A percentile compares a stretch with the other conserved stretches of the same genome.
These are phyloP conservation scores for Capillidium heterosporum DNA, from an alignment of 371 early-diverging fungal species.

Conservation along the genomic window DNA sequence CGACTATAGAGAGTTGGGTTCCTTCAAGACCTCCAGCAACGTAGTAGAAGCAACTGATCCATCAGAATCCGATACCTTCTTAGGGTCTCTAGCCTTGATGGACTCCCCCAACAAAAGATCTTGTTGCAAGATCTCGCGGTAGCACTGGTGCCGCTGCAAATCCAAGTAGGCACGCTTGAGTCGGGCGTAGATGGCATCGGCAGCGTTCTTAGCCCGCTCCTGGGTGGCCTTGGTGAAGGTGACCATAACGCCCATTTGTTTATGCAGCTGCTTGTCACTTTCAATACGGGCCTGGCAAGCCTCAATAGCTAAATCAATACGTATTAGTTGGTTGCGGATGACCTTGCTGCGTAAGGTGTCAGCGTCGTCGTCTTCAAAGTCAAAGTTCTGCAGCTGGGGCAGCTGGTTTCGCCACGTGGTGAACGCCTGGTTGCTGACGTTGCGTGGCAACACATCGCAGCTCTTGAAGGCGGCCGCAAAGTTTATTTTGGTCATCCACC, in stretches of 20 bases:
- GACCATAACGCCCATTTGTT: conserved; percentile 39
- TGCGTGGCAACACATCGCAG: conserved; percentile 28
- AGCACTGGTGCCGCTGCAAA: conserved; percentile 43
- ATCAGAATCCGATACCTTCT: no score
- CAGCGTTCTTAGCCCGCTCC: conserved; percentile 30
- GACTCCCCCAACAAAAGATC: not conserved
- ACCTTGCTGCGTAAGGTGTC: not conserved
- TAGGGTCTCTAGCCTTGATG: no score
- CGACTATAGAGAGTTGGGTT: no score
- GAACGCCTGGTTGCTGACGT: conserved; percentile 3
- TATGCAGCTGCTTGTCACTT: conserved; percentile 30
- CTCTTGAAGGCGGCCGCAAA: conserved; percentile 59
- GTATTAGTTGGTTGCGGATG: conserved; percentile 3
- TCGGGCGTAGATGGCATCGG: conserved; percentile 27
- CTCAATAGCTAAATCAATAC: conserved; percentile 5
- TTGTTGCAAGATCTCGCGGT: conserved; percentile 39
- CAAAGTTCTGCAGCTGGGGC: conserved; percentile 7
- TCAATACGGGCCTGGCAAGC: conserved; percentile 15
- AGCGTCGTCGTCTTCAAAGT: not conserved
- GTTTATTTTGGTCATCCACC: conserved; percentile 68
- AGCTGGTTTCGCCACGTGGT: not conserved
- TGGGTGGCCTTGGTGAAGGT: conserved; percentile 41
- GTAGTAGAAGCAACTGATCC: no score
- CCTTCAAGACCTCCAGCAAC: no score
- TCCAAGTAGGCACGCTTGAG: conserved; percentile 30